Conservation (phyloP, 768 basidiomycete genomes). For the Nevesoporus exiguus region DNA sequence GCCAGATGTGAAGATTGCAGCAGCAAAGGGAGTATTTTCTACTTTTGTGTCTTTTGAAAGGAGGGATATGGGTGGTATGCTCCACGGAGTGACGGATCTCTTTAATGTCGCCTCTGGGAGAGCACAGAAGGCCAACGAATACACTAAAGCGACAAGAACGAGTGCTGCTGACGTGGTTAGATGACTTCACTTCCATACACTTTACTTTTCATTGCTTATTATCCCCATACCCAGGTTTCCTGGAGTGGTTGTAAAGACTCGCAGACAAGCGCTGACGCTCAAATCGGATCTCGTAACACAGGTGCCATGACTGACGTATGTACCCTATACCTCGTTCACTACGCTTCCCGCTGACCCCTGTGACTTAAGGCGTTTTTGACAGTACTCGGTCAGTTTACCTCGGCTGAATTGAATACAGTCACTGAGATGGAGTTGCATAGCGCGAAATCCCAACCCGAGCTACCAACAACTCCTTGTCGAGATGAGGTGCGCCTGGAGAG, state of each 20-base stretch:
- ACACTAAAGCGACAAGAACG: constrained; percentile 60
- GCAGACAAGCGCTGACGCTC: constrained; percentile 79
- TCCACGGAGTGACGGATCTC: constrained; percentile 70
- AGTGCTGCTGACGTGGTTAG: constrained; percentile 84
- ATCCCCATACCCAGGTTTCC: constrained; percentile 52
- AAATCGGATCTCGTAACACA: constrained; percentile 60
- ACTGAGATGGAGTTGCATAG: constrained; percentile 24
- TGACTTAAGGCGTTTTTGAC: constrained; percentile 51
- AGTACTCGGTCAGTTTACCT: constrained; percentile 42
- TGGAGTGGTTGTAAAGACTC: constrained; percentile 81
- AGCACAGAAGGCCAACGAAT: constrained; percentile 58
- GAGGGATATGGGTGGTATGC: constrained; percentile 76
- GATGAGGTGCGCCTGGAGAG: constrained; percentile 37
- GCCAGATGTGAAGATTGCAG: constrained; percentile 83
- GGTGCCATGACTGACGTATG: constrained; percentile 80
- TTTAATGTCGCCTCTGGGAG: constrained; percentile 71
- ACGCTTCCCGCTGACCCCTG: background rate
- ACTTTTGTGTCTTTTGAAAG: constrained; percentile 73
- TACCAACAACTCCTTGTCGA: constrained; percentile 47
- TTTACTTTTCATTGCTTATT: background rate
- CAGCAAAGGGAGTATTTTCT: constrained; percentile 80
- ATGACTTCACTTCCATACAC: constrained; percentile 8
- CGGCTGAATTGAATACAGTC: background rate
- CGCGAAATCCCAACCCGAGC: constrained; percentile 45
- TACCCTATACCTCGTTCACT: constrained; percentile 3